A percentile compares a stretch with the other conserved stretches of the same genome.
phyloP scores from a whole-genome alignment of 257 asterid genomes.

The Scutellaria barbata region DNA sequence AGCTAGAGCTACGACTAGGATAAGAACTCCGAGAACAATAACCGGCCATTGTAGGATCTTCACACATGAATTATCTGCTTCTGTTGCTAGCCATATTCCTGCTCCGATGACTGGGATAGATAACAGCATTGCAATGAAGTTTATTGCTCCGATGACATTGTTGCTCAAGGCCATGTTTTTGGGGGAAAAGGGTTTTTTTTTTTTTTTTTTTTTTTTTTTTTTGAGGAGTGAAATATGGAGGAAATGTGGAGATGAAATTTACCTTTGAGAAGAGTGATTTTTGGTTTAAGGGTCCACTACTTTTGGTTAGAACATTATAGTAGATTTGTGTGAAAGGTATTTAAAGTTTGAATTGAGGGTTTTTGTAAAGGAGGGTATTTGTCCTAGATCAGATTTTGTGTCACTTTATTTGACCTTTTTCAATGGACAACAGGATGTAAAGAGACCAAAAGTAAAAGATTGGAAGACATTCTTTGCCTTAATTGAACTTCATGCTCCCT shows the following conservation, averaged over 20 bases:
- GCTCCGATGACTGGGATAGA: constrained; percentile 84
- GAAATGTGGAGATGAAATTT: constrained; percentile 9
- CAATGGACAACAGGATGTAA: constrained; percentile 46
- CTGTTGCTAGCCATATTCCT: constrained; percentile 83
- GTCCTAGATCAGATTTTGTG: constrained; percentile 9
- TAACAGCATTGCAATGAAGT: constrained; percentile 72
- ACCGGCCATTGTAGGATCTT: constrained; percentile 84
- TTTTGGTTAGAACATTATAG: constrained; percentile 25
- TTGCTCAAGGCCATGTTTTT: constrained; percentile 69
- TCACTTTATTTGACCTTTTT: constrained; percentile 37
- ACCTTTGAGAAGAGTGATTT: constrained; percentile 11
- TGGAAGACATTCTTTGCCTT: constrained; percentile 46
- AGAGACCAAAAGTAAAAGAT: constrained; percentile 45
- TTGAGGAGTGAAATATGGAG: too few species aligned
- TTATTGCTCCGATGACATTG: constrained; percentile 73
- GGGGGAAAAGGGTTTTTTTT: background rate
- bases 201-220: background rate
- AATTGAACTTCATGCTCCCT: constrained; percentile 34
- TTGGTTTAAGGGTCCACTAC: background rate
- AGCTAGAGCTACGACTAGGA: constrained; percentile 61
- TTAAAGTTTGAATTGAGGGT: constrained; percentile 28
- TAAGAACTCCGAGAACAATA: constrained; percentile 65
- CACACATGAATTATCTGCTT: constrained; percentile 75
- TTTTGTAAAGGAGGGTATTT: constrained; percentile 8
- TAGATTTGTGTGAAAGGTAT: constrained; percentile 37